Percentiles rank a stretch among this genome's conserved stretches.
phyloP scores from a whole-genome alignment of 306 rosid genomes.

The Heteromeles arbutifolia region DNA sequence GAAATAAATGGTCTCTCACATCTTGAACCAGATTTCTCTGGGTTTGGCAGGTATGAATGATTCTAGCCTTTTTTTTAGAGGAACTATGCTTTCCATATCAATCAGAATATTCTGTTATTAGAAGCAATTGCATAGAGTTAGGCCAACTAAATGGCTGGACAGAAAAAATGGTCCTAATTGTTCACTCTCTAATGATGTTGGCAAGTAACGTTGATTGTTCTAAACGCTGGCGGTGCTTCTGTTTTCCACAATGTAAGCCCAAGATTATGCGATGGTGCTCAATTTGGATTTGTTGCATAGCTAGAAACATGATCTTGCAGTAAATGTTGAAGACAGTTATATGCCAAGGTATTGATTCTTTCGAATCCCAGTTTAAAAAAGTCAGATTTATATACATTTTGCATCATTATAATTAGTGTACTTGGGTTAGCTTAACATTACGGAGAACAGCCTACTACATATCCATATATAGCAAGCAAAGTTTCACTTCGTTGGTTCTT shows the following conservation, averaged over 20 bases:
- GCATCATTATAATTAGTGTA: too few relatives aligned
- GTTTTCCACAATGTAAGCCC: conserved; percentile 97
- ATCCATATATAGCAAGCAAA: too few relatives aligned
- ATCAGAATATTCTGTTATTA: not conserved
- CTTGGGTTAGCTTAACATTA: too few relatives aligned
- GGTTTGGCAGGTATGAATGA: conserved; percentile 39
- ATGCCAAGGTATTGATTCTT: not conserved
- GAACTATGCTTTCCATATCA: not conserved
- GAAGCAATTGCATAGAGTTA: not conserved
- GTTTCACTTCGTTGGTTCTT: too few relatives aligned
- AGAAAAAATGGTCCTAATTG: not conserved
- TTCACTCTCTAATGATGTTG: not conserved
- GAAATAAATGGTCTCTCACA: too few relatives aligned
- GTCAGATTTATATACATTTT: too few relatives aligned
- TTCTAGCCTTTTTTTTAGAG: not conserved
- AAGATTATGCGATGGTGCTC: conserved; percentile 89
- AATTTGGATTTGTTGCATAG: conserved; percentile 97
- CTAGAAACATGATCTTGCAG: conserved; percentile 26
- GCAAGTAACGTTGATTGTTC: conserved; percentile 5
- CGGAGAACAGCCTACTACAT: too few relatives aligned
- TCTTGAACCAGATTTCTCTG: too few relatives aligned
- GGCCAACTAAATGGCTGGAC: not conserved
- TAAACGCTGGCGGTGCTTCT: conserved; percentile 68
- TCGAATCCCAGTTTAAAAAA: too few relatives aligned
- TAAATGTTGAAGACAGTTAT: not conserved